phyloP scores from a whole-genome alignment of 1,284 basidiomycete species.

The Ustilago sp. region DNA sequence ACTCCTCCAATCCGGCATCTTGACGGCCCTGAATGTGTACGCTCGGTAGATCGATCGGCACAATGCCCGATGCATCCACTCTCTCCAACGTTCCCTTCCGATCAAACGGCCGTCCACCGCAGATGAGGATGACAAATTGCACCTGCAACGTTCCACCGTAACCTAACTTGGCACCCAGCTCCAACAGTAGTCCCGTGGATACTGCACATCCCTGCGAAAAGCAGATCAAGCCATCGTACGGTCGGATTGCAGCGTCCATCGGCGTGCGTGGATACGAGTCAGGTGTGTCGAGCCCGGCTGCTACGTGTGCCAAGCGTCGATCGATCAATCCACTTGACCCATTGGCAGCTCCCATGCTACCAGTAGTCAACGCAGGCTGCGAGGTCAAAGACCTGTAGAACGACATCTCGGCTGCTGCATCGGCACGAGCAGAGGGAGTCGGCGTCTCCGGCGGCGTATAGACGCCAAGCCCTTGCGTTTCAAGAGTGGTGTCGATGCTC shows the following conservation, averaged over 20 bases:
- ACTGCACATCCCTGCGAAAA: slow-evolving; percentile 55
- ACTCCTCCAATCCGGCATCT: slow-evolving; percentile 36
- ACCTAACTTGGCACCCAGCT: slow-evolving; percentile 3
- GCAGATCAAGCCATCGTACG: slow-evolving; percentile 47
- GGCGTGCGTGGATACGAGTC: slow-evolving; percentile 25
- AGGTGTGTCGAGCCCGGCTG: slow-evolving; percentile 20
- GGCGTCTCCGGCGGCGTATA: slow-evolving; percentile 32
- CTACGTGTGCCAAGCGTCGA: neutral
- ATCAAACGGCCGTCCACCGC: slow-evolving; percentile 42
- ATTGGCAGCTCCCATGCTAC: neutral
- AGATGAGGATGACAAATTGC: slow-evolving; percentile 43
- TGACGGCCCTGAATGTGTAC: slow-evolving; percentile 37
- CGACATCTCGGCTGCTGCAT: neutral
- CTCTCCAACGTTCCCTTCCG: slow-evolving; percentile 24
- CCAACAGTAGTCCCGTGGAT: slow-evolving; percentile 35
- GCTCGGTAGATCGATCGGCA: slow-evolving; percentile 25
- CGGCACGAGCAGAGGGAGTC: neutral
- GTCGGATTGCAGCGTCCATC: neutral
- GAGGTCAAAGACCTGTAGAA: neutral
- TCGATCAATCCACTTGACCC: neutral
- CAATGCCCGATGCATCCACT: slow-evolving; percentile 10
- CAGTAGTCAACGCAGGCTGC: neutral
- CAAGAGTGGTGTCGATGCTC: slow-evolving; percentile 3
- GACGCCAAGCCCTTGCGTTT: slow-evolving; percentile 1
- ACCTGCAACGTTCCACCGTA: slow-evolving; percentile 7